Evolutionary conservation across 306 rosid species (phyloP).

Genomic region (Senna siamea): DNA sequence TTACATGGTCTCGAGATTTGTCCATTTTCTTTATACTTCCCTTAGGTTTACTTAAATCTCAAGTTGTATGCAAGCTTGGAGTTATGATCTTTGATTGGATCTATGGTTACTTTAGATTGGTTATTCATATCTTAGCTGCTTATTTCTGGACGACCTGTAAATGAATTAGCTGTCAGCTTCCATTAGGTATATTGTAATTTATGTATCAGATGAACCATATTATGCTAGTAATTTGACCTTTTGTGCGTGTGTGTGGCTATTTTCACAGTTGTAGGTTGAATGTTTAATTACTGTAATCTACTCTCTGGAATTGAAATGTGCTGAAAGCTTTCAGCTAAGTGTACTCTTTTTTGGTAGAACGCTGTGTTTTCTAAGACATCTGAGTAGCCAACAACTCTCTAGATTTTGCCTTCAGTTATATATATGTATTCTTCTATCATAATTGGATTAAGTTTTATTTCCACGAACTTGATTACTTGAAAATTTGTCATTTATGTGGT

Average conservation of each 20-base stretch:
- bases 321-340: conserved; percentile 19
- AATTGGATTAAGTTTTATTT: too few species aligned
- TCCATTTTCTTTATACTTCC: neutral
- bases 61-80: neutral
- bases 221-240: neutral
- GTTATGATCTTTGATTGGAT: neutral
- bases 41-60: neutral
- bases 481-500: conserved; percentile 9
- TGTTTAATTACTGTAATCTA: conserved; percentile 7
- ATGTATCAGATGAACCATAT: neutral
- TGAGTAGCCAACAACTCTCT: neutral
- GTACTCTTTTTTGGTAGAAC: too few species aligned
- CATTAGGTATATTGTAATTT: neutral
- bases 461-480: too few species aligned
- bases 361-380: conserved; percentile 24
- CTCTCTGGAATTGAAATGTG: conserved; percentile 29
- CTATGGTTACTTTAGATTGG: neutral
- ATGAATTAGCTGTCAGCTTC: neutral
- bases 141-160: neutral
- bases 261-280: conserved; percentile 28
- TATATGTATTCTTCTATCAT: too few species aligned
- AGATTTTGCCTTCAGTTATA: neutral
- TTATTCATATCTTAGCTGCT: conserved; percentile 17
- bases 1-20: conserved; percentile 3
- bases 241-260: neutral